Base-by-base conservation (phyloP, 202 grass and related monocot genomes). In the Bolboschoenoplectus hybrid region DNA sequence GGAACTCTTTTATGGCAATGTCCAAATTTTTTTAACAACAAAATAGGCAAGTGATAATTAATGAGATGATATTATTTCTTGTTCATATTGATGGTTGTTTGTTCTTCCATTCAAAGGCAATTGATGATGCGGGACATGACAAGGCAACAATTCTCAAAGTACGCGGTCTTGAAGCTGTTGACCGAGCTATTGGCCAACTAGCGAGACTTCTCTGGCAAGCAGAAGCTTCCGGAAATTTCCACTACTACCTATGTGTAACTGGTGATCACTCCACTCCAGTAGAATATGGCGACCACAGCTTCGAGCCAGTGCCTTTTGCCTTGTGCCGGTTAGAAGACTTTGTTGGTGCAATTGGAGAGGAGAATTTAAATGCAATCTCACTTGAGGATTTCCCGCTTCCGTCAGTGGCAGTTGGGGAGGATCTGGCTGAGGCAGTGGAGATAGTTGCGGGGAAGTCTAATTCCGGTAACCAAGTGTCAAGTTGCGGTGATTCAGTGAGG, bases 191-290 rank as follows among this genome's bases (percentile, higher is more conserved):
- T 81, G 88, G 91, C 81, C 96, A 98, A 78, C 90, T 95, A 69
- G 74, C 91, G 46, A 94, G 81, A 50, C 89, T 98, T 72, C 89
- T 98, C 7, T 92, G 96, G 91, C 81, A 98, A 89, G 90, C 91
- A 66, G 89, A 95, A 90, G 87, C 91, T 70, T 88, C 89, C 0
- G 89, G 91, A 63, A 89, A 86, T n/a, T 95, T 83, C 65, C 89
- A 91, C 19, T 98, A 94, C 61, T 92, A 91, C 73, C 43, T 98
- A 0, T 98, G 96, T 77, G 88, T 98, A 68, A 96, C 96, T n/a
- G 90, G 96, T 81, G 96, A 98, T 79, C 96, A 98, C 85, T 95
- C 96, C 17, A 98, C 96, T 63, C 93, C 93, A 6, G 93, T 98
- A 52, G 96, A 98, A 83, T 98, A 95, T 2, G 91, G 96, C 8